phyloP scores from a whole-genome alignment of 1,284 basidiomycete species.

The Fomitopsis betulina region DNA sequence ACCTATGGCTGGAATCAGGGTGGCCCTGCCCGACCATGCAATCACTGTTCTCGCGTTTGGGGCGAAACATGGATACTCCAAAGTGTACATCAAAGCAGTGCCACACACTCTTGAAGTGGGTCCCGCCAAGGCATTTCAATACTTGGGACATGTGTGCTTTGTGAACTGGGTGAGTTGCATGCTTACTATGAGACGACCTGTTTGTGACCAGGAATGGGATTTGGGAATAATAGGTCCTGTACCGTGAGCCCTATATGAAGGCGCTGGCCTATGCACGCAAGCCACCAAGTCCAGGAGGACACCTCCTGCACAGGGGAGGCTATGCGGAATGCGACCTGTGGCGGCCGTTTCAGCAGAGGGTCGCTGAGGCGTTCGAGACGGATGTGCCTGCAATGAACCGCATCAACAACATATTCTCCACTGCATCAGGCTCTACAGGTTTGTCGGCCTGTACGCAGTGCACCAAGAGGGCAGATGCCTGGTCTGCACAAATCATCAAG shows the following conservation, averaged over 20 bases:
- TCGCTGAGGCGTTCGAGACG: neutral
- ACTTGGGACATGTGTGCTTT: neutral
- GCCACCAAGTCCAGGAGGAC: neutral
- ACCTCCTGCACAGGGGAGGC: neutral
- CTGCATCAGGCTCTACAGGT: neutral
- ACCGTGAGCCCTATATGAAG: neutral
- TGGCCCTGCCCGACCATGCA: neutral
- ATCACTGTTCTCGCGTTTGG: constrained; percentile 2
- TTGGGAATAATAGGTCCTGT: neutral
- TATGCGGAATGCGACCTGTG: neutral
- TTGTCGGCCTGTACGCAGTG: neutral
- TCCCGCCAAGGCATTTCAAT: neutral
- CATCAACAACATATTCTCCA: neutral
- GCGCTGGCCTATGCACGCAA: neutral
- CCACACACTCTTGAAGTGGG: neutral
- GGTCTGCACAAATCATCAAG: neutral
- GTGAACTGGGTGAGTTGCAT: neutral
- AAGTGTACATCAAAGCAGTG: neutral
- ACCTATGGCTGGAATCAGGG: neutral
- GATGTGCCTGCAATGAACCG: neutral
- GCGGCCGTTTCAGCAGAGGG: neutral
- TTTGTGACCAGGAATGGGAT: neutral
- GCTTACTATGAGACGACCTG: neutral
- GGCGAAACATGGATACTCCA: neutral
- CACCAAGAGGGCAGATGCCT: neutral